Evolutionary conservation across 148 eudicot species (phyloP).

Genomic region (Nepenthes mirabilis): DNA sequence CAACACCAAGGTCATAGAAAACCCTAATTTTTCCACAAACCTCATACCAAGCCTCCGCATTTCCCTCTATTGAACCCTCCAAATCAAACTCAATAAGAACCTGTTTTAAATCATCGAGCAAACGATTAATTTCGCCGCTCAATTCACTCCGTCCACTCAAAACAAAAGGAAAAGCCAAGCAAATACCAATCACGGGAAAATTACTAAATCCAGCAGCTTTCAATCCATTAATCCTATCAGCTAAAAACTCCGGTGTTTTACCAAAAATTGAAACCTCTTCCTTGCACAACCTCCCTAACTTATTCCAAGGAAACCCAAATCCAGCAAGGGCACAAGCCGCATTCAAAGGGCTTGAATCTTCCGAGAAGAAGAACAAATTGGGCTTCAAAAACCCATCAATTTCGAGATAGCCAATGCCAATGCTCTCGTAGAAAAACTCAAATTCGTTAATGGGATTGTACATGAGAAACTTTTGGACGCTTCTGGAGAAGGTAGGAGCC

Average conservation of each 20-base stretch:
- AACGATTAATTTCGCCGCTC: constrained; percentile 7
- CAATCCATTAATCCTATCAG: constrained; percentile 23
- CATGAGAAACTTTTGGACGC: constrained; percentile 41
- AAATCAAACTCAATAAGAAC: constrained; percentile 42
- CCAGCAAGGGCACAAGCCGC: constrained; percentile 45
- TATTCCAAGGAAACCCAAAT: constrained; percentile 76
- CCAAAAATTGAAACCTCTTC: constrained; percentile 40
- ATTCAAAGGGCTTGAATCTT: constrained; percentile 31
- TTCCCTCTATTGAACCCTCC: constrained; percentile 16
- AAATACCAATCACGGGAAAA: constrained; percentile 34
- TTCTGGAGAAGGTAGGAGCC: constrained; percentile 15
- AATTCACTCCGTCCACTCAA: constrained; percentile 18
- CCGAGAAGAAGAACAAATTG: constrained; percentile 29
- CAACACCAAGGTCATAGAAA: constrained; percentile 57
- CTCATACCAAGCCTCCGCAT: constrained; percentile 38
- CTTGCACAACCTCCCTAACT: constrained; percentile 43
- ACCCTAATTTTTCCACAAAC: constrained; percentile 39
- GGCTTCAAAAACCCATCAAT: constrained; percentile 26
- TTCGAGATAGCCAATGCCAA: constrained; percentile 44
- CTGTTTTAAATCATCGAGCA: constrained; percentile 43
- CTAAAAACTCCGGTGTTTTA: constrained; percentile 16
- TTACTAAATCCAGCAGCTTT: constrained; percentile 34
- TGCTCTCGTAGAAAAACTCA: constrained; percentile 66
- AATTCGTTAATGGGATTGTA: constrained; percentile 69
- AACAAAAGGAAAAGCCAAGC: constrained; percentile 52